A percentile compares a stretch with the other conserved stretches of the same genome.
phyloP scores from a whole-genome alignment of 202 grass and related monocot species.

The Bolboschoenoplectus hybrid region DNA sequence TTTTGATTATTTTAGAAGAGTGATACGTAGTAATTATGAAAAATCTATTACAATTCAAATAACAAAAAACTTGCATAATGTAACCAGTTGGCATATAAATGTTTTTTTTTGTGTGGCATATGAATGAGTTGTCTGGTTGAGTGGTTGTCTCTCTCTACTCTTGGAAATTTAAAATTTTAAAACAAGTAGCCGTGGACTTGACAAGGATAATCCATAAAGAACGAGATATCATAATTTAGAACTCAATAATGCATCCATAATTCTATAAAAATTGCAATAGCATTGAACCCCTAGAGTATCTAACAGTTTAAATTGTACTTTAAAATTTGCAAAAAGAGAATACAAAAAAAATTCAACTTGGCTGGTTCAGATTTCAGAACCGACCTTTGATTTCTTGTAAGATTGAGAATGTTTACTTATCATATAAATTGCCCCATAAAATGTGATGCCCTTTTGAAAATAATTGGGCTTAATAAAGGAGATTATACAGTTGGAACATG shows the following conservation, averaged over 20 bases:
- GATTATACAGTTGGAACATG: slow-evolving; percentile 9
- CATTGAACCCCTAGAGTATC: neutral
- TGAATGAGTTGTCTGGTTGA: neutral
- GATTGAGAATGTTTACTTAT: neutral
- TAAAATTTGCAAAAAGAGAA: neutral
- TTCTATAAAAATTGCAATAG: neutral
- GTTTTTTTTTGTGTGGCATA: neutral
- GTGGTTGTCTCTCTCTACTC: neutral
- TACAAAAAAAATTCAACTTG: neutral
- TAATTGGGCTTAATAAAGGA: neutral
- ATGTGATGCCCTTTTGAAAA: slow-evolving; percentile 15
- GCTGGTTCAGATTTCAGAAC: neutral
- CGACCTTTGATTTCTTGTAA: slow-evolving; percentile 5
- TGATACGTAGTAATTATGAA: neutral
- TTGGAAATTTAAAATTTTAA: slow-evolving; percentile 15
- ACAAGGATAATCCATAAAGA: slow-evolving; percentile 11
- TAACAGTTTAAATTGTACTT: neutral
- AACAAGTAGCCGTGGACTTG: slow-evolving; percentile 7
- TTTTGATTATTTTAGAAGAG: neutral
- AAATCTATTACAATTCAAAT: neutral
- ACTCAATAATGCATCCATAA: slow-evolving; percentile 34
- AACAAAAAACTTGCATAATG: neutral
- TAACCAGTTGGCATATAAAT: neutral
- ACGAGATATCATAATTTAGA: slow-evolving; percentile 33
- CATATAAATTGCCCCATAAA: neutral